A percentile compares a stretch with the other conserved stretches of the same genome.
Conservation (phyloP, 2,329 filamentous ascomycete genomes). For the Penicillium sp. region DNA sequence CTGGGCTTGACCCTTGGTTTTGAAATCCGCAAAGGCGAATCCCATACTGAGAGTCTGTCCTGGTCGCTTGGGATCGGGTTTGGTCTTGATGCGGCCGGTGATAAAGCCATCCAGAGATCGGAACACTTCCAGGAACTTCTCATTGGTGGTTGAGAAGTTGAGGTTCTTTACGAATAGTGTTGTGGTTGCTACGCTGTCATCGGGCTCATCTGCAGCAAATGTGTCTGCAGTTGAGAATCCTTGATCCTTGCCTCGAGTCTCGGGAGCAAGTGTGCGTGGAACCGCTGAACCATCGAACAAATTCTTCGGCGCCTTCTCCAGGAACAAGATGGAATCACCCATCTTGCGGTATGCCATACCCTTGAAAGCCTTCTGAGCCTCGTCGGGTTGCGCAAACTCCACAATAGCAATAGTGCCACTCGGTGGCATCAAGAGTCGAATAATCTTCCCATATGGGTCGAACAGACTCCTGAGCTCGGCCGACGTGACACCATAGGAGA, state of each 20-base stretch:
- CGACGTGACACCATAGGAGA: slow-evolving; percentile 76
- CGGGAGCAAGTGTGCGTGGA: slow-evolving; percentile 31
- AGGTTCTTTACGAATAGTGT: slow-evolving; percentile 93
- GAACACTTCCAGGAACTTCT: slow-evolving; percentile 74
- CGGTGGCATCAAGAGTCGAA: slow-evolving; percentile 85
- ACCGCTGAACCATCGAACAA: slow-evolving; percentile 59
- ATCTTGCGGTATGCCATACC: slow-evolving; percentile 85
- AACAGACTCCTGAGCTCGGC: slow-evolving; percentile 80
- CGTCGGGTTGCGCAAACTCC: slow-evolving; percentile 75
- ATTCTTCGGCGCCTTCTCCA: slow-evolving; percentile 88
- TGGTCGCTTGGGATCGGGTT: slow-evolving; percentile 85
- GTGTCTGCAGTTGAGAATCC: slow-evolving; percentile 46
- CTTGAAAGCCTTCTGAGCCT: slow-evolving; percentile 80
- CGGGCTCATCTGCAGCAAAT: slow-evolving; percentile 43
- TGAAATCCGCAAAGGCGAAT: slow-evolving; percentile 92
- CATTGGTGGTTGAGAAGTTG: slow-evolving; percentile 83
- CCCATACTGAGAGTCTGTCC: slow-evolving; percentile 93
- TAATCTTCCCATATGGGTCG: slow-evolving; percentile 79
- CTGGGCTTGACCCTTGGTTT: slow-evolving; percentile 71
- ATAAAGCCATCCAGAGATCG: slow-evolving; percentile 81
- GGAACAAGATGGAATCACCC: slow-evolving; percentile 84
- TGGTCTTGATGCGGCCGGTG: slow-evolving; percentile 87
- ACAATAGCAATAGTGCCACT: slow-evolving; percentile 91
- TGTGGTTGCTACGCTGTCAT: slow-evolving; percentile 58
- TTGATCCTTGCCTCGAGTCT: slow-evolving; percentile 38